Evolutionary conservation across 1,139 yeast genomes (phyloP).

Genomic region (Candida gigantensis): DNA sequence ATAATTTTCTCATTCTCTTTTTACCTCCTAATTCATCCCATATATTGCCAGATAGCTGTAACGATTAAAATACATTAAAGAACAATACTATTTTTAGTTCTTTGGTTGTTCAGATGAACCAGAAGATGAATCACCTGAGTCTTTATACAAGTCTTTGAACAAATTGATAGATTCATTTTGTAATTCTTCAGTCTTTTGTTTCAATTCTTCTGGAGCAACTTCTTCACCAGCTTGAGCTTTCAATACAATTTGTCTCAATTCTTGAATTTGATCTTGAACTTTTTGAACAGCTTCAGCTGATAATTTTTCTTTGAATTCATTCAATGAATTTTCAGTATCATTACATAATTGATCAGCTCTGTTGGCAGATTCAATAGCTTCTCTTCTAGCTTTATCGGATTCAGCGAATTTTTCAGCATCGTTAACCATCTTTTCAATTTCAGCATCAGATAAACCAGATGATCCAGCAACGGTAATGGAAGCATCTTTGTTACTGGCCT

Average conservation of each 20-base stretch:
- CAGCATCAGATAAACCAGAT: slow-evolving; percentile 93
- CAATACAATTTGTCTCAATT: slow-evolving; percentile 86
- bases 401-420: slow-evolving; percentile 98
- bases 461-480: slow-evolving; percentile 99
- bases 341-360: slow-evolving; percentile 95
- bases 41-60: no score
- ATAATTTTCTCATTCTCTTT: no score
- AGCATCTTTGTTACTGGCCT: slow-evolving; percentile 98
- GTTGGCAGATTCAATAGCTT: slow-evolving; percentile 93
- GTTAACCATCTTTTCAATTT: slow-evolving; percentile 96
- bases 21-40: no score
- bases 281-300: slow-evolving; percentile 86
- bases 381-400: slow-evolving; percentile 93
- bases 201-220: slow-evolving; percentile 80
- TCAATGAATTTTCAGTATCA: slow-evolving; percentile 92
- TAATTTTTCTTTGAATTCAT: slow-evolving; percentile 91
- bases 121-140: slow-evolving; percentile 25
- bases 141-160: slow-evolving; percentile 94
- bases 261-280: slow-evolving; percentile 73
- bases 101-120: slow-evolving; percentile 43
- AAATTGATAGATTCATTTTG: slow-evolving; percentile 90
- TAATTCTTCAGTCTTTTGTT: slow-evolving; percentile 91
- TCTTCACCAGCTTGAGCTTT: slow-evolving; percentile 94
- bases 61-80: no score
- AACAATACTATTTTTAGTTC: slow-evolving; percentile 29